Evolutionary conservation across 2,329 filamentous ascomycete genomes (phyloP).

Genomic region (Tolypocladium inflatum): DNA sequence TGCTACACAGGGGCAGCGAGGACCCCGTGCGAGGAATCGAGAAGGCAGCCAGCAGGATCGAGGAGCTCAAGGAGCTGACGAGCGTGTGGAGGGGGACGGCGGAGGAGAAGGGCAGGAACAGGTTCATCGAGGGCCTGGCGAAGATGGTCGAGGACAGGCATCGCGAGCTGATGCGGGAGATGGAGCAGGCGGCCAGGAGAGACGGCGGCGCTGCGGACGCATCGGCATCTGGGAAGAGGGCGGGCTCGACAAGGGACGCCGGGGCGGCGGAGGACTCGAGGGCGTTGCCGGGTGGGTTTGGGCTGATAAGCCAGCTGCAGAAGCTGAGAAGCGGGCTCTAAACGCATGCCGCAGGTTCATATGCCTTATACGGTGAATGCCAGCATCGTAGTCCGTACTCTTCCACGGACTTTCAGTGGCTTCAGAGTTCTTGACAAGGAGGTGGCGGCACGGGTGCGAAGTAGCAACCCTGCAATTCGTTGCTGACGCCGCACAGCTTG

Average conservation of each 20-base stretch:
- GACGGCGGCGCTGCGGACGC: constrained; percentile 21
- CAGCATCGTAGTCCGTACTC: background rate
- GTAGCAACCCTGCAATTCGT: background rate
- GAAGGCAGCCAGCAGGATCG: constrained; percentile 63
- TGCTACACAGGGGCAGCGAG: constrained; percentile 44
- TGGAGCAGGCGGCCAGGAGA: constrained; percentile 32
- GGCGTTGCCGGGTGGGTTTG: constrained; percentile 41
- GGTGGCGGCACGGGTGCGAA: background rate
- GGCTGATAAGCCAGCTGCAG: constrained; percentile 53
- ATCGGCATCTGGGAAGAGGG: constrained; percentile 25
- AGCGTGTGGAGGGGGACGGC: constrained; percentile 92
- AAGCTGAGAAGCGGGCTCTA: constrained; percentile 46
- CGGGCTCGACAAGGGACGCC: constrained; percentile 10
- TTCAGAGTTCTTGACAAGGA: too few relatives aligned
- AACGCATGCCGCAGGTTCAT: constrained; percentile 5
- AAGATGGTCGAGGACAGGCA: constrained; percentile 74
- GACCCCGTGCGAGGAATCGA: constrained; percentile 60
- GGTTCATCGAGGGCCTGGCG: constrained; percentile 72
- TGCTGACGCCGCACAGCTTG: background rate
- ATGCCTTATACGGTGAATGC: background rate
- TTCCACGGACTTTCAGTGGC: background rate
- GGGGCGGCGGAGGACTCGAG: constrained; percentile 28
- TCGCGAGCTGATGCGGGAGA: constrained; percentile 41
- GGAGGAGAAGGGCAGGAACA: constrained; percentile 76
- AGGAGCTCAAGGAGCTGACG: constrained; percentile 66